Base-by-base conservation (phyloP, 352 stramenopile species). In the Globisporangium cederbergense region DNA sequence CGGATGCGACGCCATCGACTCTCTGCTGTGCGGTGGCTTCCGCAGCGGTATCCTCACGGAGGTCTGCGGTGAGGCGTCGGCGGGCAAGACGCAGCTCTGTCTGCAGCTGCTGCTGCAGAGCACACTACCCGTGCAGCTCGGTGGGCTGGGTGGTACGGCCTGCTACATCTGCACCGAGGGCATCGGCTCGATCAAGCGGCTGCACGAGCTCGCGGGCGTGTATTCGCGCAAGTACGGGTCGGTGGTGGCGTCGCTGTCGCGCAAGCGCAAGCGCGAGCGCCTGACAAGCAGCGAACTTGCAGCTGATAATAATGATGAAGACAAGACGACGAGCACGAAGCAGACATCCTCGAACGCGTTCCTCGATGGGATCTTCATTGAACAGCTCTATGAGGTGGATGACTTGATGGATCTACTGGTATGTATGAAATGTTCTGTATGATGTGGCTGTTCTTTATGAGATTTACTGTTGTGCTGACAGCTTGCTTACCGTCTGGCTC, bases 161-260 rank as follows among this genome's bases (percentile, higher is more conserved):
- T 93, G 83, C 63, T 95, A 95, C 75, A 89, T 95, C 32, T 89
- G 79, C 59, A 92, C 86, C 0, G 86, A 95, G 46, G 82, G 86
- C 50, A 73, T 92, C 6, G 77, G 77, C 9, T 85, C 84, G 0
- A 73, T 93, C 34, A 93, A 90, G 64, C 75, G 84, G 0, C 68
- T 95, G 20, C 73, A 92, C 20, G 81, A 93, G 30, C 70, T 95
- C 28, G 81, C 77, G 18, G 62, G 71, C 8, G 71, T 74, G 25
- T 93, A 88, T 51, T 73, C 78, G 22, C 53, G 72, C 30, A 66
- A 70, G 25, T 91, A 83, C 38, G 66, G 65, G 11, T 63, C 67
- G 10, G 50, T 74, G 25, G 52, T 84, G 18, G 58, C 50, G n/a
- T 89, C 88, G 60, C 58, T 49, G 28, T 88, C 88, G 60, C 75